Percentiles rank a stretch among this genome's conserved stretches.
Conservation (phyloP, 2,329 filamentous ascomycete species). For the Arthroderma sp. region DNA sequence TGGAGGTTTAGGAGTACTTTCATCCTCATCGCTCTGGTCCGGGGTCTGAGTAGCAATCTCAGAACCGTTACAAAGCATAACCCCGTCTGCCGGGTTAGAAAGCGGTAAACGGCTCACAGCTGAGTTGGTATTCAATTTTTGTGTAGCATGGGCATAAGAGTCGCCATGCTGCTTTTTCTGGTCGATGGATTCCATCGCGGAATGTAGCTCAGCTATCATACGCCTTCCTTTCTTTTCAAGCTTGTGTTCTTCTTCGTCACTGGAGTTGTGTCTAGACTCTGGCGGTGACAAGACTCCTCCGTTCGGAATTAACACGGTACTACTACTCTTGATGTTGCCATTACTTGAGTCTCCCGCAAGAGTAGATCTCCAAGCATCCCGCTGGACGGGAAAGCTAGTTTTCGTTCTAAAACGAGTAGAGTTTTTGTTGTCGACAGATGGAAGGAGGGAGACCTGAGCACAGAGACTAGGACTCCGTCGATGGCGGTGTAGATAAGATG, state of each 20-base stretch:
- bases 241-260: conserved; percentile 61
- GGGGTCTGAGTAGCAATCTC: conserved; percentile 21
- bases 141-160: not conserved
- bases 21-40: conserved; percentile 39
- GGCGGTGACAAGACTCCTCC: conserved; percentile 84
- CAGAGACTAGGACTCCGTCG: conserved; percentile 43
- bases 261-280: conserved; percentile 66
- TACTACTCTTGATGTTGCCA: conserved; percentile 25
- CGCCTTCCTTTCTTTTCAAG: conserved; percentile 30
- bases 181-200: conserved; percentile 69
- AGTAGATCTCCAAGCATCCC: conserved; percentile 58
- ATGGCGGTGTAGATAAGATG: conserved; percentile 49
- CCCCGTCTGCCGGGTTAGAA: conserved; percentile 1
- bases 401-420: not conserved
- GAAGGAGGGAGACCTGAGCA: conserved; percentile 21
- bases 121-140: not conserved
- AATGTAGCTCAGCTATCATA: conserved; percentile 55
- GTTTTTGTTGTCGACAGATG: conserved; percentile 14
- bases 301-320: conserved; percentile 53
- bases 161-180: conserved; percentile 4
- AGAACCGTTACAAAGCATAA: conserved; percentile 4
- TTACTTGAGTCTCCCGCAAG: conserved; percentile 49
- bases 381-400: not conserved
- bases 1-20: conserved; percentile 55
- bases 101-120: not conserved